Base-by-base conservation (phyloP, 495 filamentous ascomycete genomes). In the Annulohypoxylon moriforme region DNA sequence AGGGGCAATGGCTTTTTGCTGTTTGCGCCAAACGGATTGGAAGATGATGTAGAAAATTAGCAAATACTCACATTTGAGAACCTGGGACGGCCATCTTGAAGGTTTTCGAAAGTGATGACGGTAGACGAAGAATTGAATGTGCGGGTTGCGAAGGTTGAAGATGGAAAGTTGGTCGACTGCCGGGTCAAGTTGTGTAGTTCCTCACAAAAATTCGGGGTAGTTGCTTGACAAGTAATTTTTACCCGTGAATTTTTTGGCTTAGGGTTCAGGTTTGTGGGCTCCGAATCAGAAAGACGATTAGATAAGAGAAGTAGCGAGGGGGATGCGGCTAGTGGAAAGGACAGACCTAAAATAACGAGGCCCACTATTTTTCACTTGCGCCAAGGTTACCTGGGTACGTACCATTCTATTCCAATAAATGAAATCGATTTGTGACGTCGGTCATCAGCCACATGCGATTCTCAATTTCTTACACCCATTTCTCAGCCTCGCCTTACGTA, bases 31-130 rank as follows among this genome's bases (percentile, higher is more conserved):
- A 55, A 33, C 4, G 7, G 2, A 29, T 55, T 1, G 24, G 33
- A 33, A 27, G 9, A 27, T 24, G 36, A 29, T 29, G 27, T 29
- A 29, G 27, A 29, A n/a, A n/a, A 3, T 29, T 29, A 29, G 38
- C 10, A 53, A 40, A 31, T 42, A 84, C 87, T 87, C 77, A 89
- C 87, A 85, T 85, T 74, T 85, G 84, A 75, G 83, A 77, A 68
- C 84, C 83, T 64, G 82, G 80, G 75, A 77, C 77, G 77, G 84
- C 82, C 84, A 85, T 85, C 58, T 84, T 83, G 79, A 81, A 66
- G 75, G 73, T 75, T 76, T 75, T 63, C 67, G 60, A 77, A 25
- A 31, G 38, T 64, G 65, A 60, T 60, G 62, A 73, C 58, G 78
- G 67, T 60, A 79, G 59, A 75, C 71, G 50, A 70, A 68, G 40